Conservation (phyloP, 495 filamentous ascomycete species). For the Amorphotheca resinae region DNA sequence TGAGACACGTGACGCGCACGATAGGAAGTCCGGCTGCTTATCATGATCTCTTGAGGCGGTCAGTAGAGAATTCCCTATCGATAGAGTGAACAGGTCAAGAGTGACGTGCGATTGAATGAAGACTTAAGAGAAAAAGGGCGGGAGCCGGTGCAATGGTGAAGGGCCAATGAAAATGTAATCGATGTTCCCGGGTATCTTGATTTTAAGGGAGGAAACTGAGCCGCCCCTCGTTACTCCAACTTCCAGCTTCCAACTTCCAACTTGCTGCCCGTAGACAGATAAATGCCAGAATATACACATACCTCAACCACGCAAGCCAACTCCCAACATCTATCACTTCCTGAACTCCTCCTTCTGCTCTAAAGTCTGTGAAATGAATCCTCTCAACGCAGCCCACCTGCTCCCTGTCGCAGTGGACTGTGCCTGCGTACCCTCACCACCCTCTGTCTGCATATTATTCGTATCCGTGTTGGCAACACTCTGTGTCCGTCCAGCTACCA, state of each 20-base stretch:
- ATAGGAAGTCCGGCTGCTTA: no score
- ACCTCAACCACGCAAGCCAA: background rate
- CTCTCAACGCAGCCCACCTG: slow-evolving; percentile 44
- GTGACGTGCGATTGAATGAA: no score
- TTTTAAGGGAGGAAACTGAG: no score
- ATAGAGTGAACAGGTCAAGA: no score
- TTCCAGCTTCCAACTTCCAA: no score
- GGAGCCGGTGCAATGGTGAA: no score
- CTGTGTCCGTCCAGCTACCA: slow-evolving; percentile 3
- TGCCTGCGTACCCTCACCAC: slow-evolving; percentile 9
- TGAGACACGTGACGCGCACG: background rate
- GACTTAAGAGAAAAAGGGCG: no score
- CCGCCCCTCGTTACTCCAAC: no score
- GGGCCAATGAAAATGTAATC: no score
- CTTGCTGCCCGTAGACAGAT: background rate
- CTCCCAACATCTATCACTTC: background rate
- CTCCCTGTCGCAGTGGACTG: slow-evolving; percentile 25
- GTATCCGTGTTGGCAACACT: background rate
- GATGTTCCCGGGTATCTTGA: no score
- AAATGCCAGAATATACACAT: background rate
- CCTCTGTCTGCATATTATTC: background rate
- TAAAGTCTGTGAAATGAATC: slow-evolving; percentile 45
- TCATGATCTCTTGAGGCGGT: no score
- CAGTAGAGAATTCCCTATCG: no score
- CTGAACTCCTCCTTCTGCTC: slow-evolving; percentile 42